A percentile compares a stretch with the other conserved stretches of the same genome.
Conservation (phyloP, 2,329 filamentous ascomycete species). For the Sarocladium kiliense region DNA sequence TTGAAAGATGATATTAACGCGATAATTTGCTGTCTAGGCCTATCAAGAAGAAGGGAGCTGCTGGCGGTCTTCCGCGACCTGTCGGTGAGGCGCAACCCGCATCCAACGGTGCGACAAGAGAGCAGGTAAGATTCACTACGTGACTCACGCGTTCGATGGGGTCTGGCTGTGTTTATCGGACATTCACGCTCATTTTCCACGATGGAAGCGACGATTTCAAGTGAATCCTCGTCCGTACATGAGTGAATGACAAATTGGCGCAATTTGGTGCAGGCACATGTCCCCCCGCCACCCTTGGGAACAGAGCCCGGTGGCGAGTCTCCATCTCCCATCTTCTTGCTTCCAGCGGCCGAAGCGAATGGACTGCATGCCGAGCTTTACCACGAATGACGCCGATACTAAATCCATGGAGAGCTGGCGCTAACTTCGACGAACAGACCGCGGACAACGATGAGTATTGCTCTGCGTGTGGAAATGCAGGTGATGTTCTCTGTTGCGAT, state of each 20-base stretch:
- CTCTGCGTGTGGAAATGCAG: constrained; percentile 76
- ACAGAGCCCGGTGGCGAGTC: background rate
- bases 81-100: constrained; percentile 60
- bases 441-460: constrained; percentile 86
- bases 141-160: background rate
- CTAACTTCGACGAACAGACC: constrained; percentile 19
- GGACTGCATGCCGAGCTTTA: constrained; percentile 11
- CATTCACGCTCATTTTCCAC: background rate
- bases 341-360: background rate
- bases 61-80: constrained; percentile 62
- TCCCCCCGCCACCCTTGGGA: constrained; percentile 3
- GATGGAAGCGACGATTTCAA: background rate
- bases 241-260: constrained; percentile 14
- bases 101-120: constrained; percentile 47
- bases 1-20: background rate
- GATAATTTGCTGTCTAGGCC: constrained; percentile 45
- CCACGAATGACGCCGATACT: background rate
- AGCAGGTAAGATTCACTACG: constrained; percentile 43
- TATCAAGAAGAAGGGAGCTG: constrained; percentile 61
- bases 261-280: constrained; percentile 9
- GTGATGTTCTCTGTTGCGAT: constrained; percentile 89
- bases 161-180: too few species aligned
- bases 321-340: background rate
- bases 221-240: background rate
- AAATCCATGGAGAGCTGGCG: constrained; percentile 12